A percentile compares a stretch with the other conserved stretches of the same genome.
Conservation (phyloP, 2,329 filamentous ascomycete genomes). For the Colletotrichum nymphaeae region DNA sequence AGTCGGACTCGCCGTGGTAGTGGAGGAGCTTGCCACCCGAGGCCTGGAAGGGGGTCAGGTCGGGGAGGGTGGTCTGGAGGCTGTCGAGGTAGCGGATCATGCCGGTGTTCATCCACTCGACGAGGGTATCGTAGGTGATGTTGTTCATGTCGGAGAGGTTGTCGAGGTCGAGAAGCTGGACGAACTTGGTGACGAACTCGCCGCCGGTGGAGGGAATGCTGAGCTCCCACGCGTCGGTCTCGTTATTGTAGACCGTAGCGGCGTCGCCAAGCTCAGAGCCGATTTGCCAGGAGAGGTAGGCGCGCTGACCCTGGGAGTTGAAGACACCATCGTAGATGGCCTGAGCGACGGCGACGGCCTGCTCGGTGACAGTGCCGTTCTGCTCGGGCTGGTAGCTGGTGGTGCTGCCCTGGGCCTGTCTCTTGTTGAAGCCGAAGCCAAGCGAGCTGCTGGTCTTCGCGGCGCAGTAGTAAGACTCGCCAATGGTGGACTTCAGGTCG, state of each 20-base stretch:
- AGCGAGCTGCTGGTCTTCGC: conserved; percentile 35
- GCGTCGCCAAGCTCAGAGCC: conserved; percentile 47
- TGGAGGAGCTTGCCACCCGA: conserved; percentile 67
- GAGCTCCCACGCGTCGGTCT: conserved; percentile 46
- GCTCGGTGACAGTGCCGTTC: conserved; percentile 47
- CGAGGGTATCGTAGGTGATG: conserved; percentile 67
- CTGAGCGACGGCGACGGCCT: conserved; percentile 47
- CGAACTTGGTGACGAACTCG: conserved; percentile 52
- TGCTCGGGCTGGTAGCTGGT: conserved; percentile 43
- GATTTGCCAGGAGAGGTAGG: conserved; percentile 41
- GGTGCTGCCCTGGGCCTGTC: conserved; percentile 38
- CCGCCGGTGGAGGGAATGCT: conserved; percentile 46
- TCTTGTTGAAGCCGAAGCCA: conserved; percentile 42
- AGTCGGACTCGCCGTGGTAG: conserved; percentile 68
- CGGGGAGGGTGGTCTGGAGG: conserved; percentile 62
- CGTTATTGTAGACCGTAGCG: conserved; percentile 45
- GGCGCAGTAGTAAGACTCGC: conserved; percentile 46
- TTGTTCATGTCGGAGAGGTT: conserved; percentile 54
- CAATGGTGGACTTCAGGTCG: conserved; percentile 45
- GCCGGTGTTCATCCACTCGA: conserved; percentile 63
- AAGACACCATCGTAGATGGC: conserved; percentile 48
- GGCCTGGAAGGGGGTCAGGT: conserved; percentile 61
- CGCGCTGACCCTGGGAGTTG: conserved; percentile 47
- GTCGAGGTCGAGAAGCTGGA: conserved; percentile 51
- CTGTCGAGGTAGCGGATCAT: conserved; percentile 53